These are phyloP conservation scores for Coniochaeta sp. DNA, from an alignment of 2,329 filamentous ascomycete species.

Conservation along the genomic window DNA sequence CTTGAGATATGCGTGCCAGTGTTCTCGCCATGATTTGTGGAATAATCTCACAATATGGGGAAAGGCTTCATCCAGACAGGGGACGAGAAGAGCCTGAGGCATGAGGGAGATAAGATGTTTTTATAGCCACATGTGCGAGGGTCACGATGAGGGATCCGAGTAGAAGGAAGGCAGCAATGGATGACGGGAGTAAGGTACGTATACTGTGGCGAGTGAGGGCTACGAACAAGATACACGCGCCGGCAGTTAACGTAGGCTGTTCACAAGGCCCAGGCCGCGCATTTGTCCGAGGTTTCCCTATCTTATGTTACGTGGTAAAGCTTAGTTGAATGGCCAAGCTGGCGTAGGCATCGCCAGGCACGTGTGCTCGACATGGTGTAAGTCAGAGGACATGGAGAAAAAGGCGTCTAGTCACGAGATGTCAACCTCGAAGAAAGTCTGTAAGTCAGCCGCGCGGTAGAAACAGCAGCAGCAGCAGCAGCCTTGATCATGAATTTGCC, in stretches of 20 bases:
- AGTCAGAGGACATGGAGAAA: too few species aligned
- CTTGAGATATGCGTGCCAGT: background rate
- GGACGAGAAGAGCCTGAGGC: background rate
- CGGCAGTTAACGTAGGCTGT: too few species aligned
- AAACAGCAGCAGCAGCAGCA: too few species aligned
- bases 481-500: too few species aligned
- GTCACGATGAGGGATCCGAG: too few species aligned
- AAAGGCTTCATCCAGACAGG: background rate
- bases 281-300: background rate
- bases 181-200: background rate
- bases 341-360: too few species aligned
- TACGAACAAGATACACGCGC: background rate
- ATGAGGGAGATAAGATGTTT: background rate
- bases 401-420: too few species aligned
- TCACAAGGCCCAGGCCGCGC: background rate
- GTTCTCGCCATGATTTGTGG: background rate
- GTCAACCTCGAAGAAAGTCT: conserved; percentile 1
- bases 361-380: too few species aligned
- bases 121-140: too few species aligned
- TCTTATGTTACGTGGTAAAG: background rate
- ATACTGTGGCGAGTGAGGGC: background rate
- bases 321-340: too few species aligned
- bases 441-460: background rate
- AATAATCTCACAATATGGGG: background rate
- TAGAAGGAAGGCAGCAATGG: background rate